These are phyloP conservation scores for Bromus sterilis DNA, from an alignment of 176 grass and related monocot genomes.

Conservation along the genomic window DNA sequence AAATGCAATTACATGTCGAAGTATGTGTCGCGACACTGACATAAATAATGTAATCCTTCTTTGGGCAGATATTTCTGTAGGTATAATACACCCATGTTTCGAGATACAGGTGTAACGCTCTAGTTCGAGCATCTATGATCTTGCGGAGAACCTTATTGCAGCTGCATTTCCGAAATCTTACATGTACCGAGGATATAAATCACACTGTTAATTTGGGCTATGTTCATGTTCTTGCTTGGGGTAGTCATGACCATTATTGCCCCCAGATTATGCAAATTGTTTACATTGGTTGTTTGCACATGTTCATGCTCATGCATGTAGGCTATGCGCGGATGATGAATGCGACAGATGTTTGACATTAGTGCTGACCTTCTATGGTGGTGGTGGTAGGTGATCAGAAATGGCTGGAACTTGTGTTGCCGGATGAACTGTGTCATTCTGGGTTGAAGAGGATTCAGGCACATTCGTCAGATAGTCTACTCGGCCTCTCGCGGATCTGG, in stretches of 20 bases:
- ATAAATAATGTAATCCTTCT: conserved; percentile 8
- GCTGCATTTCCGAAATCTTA: neutral
- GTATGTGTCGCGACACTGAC: neutral
- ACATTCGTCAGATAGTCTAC: neutral
- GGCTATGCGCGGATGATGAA: neutral
- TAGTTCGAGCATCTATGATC: neutral
- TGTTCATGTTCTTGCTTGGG: neutral
- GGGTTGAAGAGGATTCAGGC: neutral
- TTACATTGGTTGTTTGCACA: neutral
- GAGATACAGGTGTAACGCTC: neutral
- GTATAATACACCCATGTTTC: neutral
- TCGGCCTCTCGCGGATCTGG: neutral
- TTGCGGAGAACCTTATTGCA: neutral
- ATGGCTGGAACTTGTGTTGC: neutral
- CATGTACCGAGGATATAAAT: neutral
- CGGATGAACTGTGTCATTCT: neutral
- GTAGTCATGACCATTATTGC: neutral
- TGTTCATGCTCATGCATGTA: neutral
- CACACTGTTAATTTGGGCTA: neutral
- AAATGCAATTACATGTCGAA: conserved; percentile 19
- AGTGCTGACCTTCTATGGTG: neutral
- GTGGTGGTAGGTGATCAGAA: neutral
- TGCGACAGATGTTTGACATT: neutral
- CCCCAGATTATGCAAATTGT: neutral
- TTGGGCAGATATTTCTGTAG: neutral